phyloP scores from a whole-genome alignment of 805 yeast genomes.

The Candida fluviatilis region DNA sequence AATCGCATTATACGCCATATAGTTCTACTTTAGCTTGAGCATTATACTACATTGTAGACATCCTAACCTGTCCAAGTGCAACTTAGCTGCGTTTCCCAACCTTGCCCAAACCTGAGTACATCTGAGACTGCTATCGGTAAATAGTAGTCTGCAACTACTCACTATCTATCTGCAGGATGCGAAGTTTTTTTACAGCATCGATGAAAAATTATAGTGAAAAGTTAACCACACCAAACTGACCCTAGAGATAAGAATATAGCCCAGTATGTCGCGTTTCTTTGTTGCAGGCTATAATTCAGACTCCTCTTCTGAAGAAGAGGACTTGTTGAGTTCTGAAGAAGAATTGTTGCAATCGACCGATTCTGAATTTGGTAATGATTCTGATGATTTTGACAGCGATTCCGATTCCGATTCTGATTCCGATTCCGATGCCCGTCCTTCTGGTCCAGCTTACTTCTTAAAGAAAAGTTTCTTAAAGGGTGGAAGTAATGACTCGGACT shows the following conservation, averaged over 20 bases:
- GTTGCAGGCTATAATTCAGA: constrained; percentile 56
- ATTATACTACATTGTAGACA: too few relatives aligned
- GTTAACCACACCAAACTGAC: not conserved
- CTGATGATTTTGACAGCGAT: constrained; percentile 19
- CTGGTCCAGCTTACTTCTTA: constrained; percentile 54
- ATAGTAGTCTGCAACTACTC: not conserved
- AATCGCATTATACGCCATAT: too few relatives aligned
- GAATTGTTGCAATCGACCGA: constrained; percentile 45
- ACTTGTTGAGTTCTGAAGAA: constrained; percentile 53
- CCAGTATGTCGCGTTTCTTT: constrained; percentile 87
- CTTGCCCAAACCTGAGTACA: not conserved
- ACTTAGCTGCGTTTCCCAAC: too few relatives aligned
- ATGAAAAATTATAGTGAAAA: constrained; percentile 4
- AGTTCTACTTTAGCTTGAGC: too few relatives aligned
- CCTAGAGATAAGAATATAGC: not conserved
- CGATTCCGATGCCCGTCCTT: constrained; percentile 29
- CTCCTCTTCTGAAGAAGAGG: constrained; percentile 50
- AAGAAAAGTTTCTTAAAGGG: constrained; percentile 47
- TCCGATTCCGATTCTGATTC: constrained; percentile 32
- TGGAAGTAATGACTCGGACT: constrained; percentile 33
- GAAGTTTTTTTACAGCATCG: constrained; percentile 4
- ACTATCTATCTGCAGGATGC: constrained; percentile 2
- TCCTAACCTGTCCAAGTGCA: too few relatives aligned
- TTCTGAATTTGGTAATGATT: constrained; percentile 49
- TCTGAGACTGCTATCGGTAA: not conserved